A percentile compares a stretch with the other conserved stretches of the same genome.
Conservation (phyloP, 495 filamentous ascomycete species). For the Penicillium ochrochloron region DNA sequence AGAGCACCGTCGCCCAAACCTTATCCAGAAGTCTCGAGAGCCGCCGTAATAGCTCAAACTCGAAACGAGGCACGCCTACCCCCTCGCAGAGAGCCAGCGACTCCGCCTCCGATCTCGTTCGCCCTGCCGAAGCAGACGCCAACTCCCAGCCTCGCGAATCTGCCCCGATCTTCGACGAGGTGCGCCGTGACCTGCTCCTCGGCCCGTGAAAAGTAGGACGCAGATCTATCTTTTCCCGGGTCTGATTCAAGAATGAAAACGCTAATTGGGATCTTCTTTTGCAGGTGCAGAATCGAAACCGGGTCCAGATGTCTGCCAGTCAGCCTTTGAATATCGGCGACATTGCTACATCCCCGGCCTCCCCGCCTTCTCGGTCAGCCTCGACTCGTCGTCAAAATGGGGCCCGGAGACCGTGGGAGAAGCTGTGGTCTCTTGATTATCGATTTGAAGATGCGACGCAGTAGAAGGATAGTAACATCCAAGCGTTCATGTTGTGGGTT, state of each 20-base stretch:
- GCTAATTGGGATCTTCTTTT: not conserved
- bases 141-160: conserved; percentile 41
- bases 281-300: conserved; percentile 15
- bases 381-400: conserved; percentile 31
- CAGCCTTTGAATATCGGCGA: conserved; percentile 7
- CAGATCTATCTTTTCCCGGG: conserved; percentile 31
- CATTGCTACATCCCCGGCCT: conserved; percentile 14
- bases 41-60: conserved; percentile 81
- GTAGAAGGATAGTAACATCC: conserved; percentile 12
- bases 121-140: conserved; percentile 39
- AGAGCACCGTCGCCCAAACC: conserved; percentile 70
- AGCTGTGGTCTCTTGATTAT: conserved; percentile 56
- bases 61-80: conserved; percentile 63
- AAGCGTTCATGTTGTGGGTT: not conserved
- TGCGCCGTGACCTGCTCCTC: conserved; percentile 53
- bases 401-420: conserved; percentile 55
- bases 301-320: conserved; percentile 8
- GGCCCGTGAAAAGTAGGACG: conserved; percentile 48
- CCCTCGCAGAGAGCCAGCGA: conserved; percentile 42
- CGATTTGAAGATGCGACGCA: conserved; percentile 42
- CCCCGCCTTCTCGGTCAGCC: conserved; percentile 29
- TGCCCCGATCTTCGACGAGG: conserved; percentile 52
- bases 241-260: conserved; percentile 13
- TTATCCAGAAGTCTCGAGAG: conserved; percentile 87
- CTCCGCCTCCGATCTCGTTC: conserved; percentile 43